Base-by-base conservation (phyloP, 1,284 basidiomycete species). In the Bjerkandera adusta region DNA sequence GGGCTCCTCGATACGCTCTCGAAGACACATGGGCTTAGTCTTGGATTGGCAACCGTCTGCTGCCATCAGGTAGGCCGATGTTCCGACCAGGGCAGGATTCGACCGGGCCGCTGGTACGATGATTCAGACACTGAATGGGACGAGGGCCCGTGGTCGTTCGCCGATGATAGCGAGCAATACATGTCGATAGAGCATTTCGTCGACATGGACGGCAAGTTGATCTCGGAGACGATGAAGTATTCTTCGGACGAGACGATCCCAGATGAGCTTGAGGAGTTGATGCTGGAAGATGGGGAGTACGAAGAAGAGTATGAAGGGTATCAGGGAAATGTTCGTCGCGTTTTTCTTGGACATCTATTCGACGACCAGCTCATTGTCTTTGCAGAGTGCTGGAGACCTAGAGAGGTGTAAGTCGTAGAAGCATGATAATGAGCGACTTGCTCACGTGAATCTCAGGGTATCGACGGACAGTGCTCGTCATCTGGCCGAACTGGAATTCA, bases 321-420 rank as follows among this genome's bases (percentile, higher is more conserved):
- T 46, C 61, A 61, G 50, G 72, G 68, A 15, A 72, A 73, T 57
- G 73, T 75, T 46, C 42, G 71, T 63, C n/a, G n/a, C n/a, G n/a
- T n/a, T n/a, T n/a, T n/a, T 8, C n/a, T 30, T 30, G 8, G 27
- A 30, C 27, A 8, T 8, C 8, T 30, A 30, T 30, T 30, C 27
- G 27, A 30, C 27, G 8, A 30, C n/a, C 8, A 8, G 8, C 27
- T 30, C 8, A 30, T 30, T 30, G n/a, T n/a, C n/a, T 30, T 30
- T 30, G n/a, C 27, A n/a, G 27, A 8, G n/a, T 30, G 27, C 27
- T 30, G 27, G 27, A n/a, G 27, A 30, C 27, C 27, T 30, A n/a
- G 27, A 30, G n/a, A 8, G 27, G 27, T 30, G 27, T 30, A 30
- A 8, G 27, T 30, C n/a, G 27, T 30, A n/a, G n/a, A 8, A 8